Evolutionary conservation across 805 yeast species (phyloP), one percentile per base, ranked within the genome.

Genomic region (Saccharomyces eubayanus): DNA sequence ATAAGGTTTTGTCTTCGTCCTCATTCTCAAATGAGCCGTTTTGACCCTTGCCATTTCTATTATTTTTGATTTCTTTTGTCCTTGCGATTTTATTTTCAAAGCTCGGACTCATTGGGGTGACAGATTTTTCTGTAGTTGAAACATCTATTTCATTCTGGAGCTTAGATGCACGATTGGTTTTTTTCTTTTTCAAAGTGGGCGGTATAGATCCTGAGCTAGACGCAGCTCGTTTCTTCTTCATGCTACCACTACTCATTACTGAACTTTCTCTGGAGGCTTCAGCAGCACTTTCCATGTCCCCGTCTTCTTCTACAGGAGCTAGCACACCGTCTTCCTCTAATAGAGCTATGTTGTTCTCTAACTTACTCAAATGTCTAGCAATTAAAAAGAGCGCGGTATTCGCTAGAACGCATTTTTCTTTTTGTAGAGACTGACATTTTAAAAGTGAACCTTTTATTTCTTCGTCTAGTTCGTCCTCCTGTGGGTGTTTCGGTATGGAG

Each of bases 301-400:
- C 72, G 53, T 78, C 62, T 16, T 70, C 74, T 14, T 72, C 80
- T 54, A 78, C 65, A 0, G 80, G 78, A 1, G 90, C 89, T 46
- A 91, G 67, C 27, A 86, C 74, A n/a, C 95, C 97, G 52, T 89
- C 96, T 50, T 79, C 76, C 61, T 88, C 96, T 46, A 92, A 73
- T 62, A 81, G 79, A 54, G 81, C 81, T 50, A 92, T 83, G 60
- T 88, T 96, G 21, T 81, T 78, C 62, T 89, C 94, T 43, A 92
- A 77, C 59, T 79, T 79, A 51, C 76, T 75, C 55, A 90, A 73
- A 67, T 92, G 96, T 64, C 87, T 86, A 1, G 90, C 72, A 3
- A 92, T 81, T 31, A 87, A 68, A 65, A 85, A 87, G 48, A 92
- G 74, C 3, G 96, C 91, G 1, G 96, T 89, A 64, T 89, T 87